phyloP scores from a whole-genome alignment of 2,329 filamentous ascomycete species.

The Aureobasidium uvarum region DNA sequence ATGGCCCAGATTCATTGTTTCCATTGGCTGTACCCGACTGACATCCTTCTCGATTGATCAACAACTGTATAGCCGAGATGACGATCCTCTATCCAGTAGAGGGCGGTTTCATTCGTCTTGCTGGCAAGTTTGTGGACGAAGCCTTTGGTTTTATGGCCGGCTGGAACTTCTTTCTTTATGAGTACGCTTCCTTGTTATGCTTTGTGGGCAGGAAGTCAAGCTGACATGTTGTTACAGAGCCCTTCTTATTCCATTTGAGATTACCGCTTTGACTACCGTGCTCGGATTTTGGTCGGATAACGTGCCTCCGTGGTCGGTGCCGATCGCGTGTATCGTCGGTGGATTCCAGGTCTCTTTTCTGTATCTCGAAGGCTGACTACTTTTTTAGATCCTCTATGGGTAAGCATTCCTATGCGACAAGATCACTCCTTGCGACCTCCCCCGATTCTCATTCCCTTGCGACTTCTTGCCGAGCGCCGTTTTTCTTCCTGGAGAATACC shows the following conservation, averaged over 20 bases:
- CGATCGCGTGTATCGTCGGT: no score
- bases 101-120: constrained; percentile 61
- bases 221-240: neutral
- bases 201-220: no score
- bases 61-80: constrained; percentile 66
- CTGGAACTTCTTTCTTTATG: constrained; percentile 53
- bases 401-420: constrained; percentile 21
- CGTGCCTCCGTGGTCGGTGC: no score
- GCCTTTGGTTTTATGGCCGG: constrained; percentile 56
- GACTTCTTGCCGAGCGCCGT: constrained; percentile 24
- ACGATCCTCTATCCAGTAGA: constrained; percentile 59
- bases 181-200: constrained; percentile 33
- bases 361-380: no score
- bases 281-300: constrained; percentile 41
- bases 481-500: constrained; percentile 3
- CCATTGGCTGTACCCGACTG: no score
- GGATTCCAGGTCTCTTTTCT: no score
- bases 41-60: constrained; percentile 48
- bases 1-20: no score
- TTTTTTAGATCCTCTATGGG: constrained; percentile 19
- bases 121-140: constrained; percentile 62
- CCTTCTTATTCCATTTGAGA: constrained; percentile 51
- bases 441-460: constrained; percentile 6
- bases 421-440: neutral
- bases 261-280: constrained; percentile 44